Evolutionary conservation across 352 stramenopile genomes (phyloP), one percentile per base, ranked within the genome.

Genomic region (Globisporangium abappressorium): DNA sequence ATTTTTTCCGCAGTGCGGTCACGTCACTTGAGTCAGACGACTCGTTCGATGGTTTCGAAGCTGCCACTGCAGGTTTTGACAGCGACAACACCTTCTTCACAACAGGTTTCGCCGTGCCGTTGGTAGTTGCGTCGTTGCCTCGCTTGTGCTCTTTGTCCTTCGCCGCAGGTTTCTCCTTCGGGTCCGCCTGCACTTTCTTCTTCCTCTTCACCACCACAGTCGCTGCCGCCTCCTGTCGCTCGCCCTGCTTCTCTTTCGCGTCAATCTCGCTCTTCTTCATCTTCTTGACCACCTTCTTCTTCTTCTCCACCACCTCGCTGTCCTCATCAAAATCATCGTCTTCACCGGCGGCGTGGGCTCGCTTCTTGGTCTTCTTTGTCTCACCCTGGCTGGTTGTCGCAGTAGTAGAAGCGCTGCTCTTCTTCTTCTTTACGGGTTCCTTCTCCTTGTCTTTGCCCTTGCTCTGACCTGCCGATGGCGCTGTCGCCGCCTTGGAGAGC

Each of bases 1-100:
- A 82, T 64, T 87, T 89, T 54, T 86, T 71, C 58, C 66, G 66
- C 28, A 71, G 54, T 33, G 54, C 54, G n/a, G 38, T 54, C 22
- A 55, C 58, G 22, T 70, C 65, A 20, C 53, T 72, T 18, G 36
- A 18, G 14, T 62, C 28, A 9, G 51, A 26, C 1, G 26, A 43
- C 15, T 34, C 41, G 2, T 28, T 66, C 14, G 26, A 38, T 20
- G 43, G 14, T 41, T 38, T 64, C 0, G 28, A 43, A 2, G 56
- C 3, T 8, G 11, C 22, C 30, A 4, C 12, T 2, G 12, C 28
- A 14, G 30, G 20, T 20, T 62, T 54, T 6, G 38, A 5, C 30
- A 54, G 33, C 61, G 34, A 15, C 34, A 30, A 9, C 38, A 24
- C 8, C 26, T 58, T 67, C 58, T 62, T 68, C 34, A n/a, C 46